A percentile compares a stretch with the other conserved stretches of the same genome.
Evolutionary conservation across 495 filamentous ascomycete genomes (phyloP).

Genomic region (Apiosordaria backusii): DNA sequence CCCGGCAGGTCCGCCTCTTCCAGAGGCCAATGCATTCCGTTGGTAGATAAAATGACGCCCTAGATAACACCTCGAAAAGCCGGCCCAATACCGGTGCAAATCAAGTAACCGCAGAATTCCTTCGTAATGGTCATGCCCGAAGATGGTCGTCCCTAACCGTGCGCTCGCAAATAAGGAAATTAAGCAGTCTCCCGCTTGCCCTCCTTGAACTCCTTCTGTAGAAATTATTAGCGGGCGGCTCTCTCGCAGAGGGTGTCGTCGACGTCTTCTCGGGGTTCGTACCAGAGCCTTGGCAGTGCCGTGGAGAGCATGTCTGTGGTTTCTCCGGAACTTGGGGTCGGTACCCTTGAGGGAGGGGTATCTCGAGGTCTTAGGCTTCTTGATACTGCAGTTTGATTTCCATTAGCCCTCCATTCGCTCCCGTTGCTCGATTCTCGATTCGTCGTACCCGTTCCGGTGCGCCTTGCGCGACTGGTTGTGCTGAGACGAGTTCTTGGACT

Average conservation of each 20-base stretch:
- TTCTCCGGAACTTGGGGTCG: constrained; percentile 98
- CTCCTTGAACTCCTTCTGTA: constrained; percentile 95
- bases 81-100: constrained; percentile 26
- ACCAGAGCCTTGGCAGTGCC: constrained; percentile 97
- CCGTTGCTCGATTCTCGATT: constrained; percentile 8
- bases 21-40: constrained; percentile 32
- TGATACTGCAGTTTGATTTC: constrained; percentile 67
- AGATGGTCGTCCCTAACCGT: constrained; percentile 22
- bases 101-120: constrained; percentile 27
- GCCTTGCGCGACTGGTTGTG: constrained; percentile 96
- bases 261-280: constrained; percentile 41
- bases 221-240: constrained; percentile 43
- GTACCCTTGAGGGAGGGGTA: constrained; percentile 98
- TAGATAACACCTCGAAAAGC: constrained; percentile 37
- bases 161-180: constrained; percentile 32
- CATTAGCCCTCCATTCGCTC: constrained; percentile 19
- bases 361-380: constrained; percentile 98
- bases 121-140: constrained; percentile 34
- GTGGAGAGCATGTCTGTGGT: constrained; percentile 98
- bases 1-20: constrained; percentile 24
- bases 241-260: constrained; percentile 2
- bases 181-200: constrained; percentile 92
- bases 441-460: constrained; percentile 89
- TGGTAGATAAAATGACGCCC: constrained; percentile 30
- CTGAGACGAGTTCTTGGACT: constrained; percentile 99